phyloP scores from a whole-genome alignment of 352 stramenopile species.

The Phytophthora podocarpi region DNA sequence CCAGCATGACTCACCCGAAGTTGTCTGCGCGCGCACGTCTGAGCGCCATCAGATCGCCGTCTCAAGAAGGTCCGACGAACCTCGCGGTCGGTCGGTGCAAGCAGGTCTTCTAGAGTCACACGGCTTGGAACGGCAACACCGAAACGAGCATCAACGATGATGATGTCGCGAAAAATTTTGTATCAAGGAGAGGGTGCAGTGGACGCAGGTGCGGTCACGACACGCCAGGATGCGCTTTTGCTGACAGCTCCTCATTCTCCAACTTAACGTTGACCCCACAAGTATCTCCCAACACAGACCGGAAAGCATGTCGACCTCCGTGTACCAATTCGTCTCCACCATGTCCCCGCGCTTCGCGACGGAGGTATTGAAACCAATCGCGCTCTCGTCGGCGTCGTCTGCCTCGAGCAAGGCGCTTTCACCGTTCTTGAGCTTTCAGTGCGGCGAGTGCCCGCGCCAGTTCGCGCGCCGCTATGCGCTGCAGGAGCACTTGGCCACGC shows the following conservation, averaged over 20 bases:
- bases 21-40: conserved; percentile 4
- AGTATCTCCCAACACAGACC: conserved; percentile 7
- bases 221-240: not conserved
- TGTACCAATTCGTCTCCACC: conserved; percentile 32
- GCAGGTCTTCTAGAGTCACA: conserved; percentile 12
- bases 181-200: conserved; percentile 7
- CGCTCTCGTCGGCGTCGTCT: conserved; percentile 14
- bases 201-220: conserved; percentile 1
- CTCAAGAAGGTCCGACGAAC: conserved; percentile 18
- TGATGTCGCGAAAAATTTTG: conserved; percentile 19
- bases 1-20: conserved; percentile 8
- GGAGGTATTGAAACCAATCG: conserved; percentile 16
- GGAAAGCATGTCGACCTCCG: conserved; percentile 29
- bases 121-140: conserved; percentile 21
- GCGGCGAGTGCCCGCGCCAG: conserved; percentile 37
- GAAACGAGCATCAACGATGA: conserved; percentile 19
- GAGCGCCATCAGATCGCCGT: conserved; percentile 16
- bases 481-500: conserved; percentile 50
- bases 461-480: conserved; percentile 48
- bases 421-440: conserved; percentile 31
- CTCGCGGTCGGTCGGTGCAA: no score
- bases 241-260: conserved; percentile 21
- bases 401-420: conserved; percentile 2
- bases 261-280: conserved; percentile 37
- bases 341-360: conserved; percentile 30